These are phyloP conservation scores for Diplosphaera chodatii DNA, from an alignment of 139 green algal genomes.

Conservation along the genomic window DNA sequence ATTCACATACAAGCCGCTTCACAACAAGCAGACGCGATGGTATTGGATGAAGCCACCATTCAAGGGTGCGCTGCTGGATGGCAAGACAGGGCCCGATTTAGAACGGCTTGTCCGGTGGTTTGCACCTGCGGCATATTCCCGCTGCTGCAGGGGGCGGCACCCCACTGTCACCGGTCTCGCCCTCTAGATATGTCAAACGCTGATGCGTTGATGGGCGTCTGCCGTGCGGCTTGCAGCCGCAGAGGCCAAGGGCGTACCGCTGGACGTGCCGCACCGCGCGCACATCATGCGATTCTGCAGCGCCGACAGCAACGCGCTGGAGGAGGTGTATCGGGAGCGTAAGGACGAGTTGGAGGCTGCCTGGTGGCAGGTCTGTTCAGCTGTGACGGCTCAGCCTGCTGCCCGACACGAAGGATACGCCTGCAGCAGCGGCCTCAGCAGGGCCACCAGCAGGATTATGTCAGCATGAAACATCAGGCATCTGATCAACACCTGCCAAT, in stretches of 20 bases:
- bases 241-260: not conserved
- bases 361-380: constrained; percentile 40
- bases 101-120: no score
- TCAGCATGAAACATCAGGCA: no score
- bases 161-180: not conserved
- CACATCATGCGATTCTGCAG: constrained; percentile 35
- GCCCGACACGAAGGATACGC: no score
- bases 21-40: constrained; percentile 17
- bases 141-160: no score
- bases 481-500: no score
- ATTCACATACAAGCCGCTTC: constrained; percentile 19
- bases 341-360: constrained; percentile 34
- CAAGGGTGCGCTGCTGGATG: not conserved
- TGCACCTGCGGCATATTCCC: no score
- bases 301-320: constrained; percentile 24
- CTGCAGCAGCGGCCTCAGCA: no score
- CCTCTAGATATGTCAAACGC: not conserved
- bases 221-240: constrained; percentile 1
- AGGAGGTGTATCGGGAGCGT: constrained; percentile 19
- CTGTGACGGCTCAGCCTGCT: no score
- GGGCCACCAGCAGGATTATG: no score
- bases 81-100: no score
- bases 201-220: no score
- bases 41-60: constrained; percentile 23
- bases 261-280: constrained; percentile 34